Evolutionary conservation across 768 basidiomycete species (phyloP), one percentile per base, ranked within the genome.

Genomic region (Fibroporia radiculosa): DNA sequence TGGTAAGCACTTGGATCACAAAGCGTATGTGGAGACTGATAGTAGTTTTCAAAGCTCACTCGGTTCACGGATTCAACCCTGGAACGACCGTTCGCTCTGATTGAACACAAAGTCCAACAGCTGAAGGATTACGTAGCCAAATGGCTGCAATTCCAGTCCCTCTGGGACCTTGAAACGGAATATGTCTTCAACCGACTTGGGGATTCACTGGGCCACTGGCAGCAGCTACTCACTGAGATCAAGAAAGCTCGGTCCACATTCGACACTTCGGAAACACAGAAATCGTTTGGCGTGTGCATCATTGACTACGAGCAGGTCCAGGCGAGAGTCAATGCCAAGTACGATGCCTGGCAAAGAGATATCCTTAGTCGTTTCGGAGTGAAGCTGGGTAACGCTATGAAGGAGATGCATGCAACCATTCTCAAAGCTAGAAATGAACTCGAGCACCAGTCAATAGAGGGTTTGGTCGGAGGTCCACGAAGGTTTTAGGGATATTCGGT

Each of bases 301-400:
- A 84, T 99, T 56, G 90, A 97, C 65, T 99, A 97, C 64, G 95
- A 98, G 63, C 93, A 95, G 63, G 96, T 97, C 22, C 96, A 99
- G 66, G 78, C 89, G 35, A 78, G 93, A 53, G 96, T 99, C 57
- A 97, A 97, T 63, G 91, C 93, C 48, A 98, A 97, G 69, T 99
- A 99, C 62, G 96, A 98, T 61, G 72, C 90, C 16, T 98, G 96
- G 95, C 95, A 98, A 70, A 74, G 85, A 49, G 96, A 99, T 55
- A 91, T 99, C 48, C 70, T 97, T 53, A 83, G 80, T 50, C 74
- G 92, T 37, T 98, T 97, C 58, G 95, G 96, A 3, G 76, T 78
- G 48, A 97, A 96, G 70, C 74, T 99, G 45, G 91, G 92, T 3
- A 84, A 84, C 48, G 84, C 84, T 43, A 97, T 99, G 92, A 93